These are phyloP conservation scores for Phytophthora parvispora DNA, from an alignment of 352 stramenopile species.

Conservation along the genomic window DNA sequence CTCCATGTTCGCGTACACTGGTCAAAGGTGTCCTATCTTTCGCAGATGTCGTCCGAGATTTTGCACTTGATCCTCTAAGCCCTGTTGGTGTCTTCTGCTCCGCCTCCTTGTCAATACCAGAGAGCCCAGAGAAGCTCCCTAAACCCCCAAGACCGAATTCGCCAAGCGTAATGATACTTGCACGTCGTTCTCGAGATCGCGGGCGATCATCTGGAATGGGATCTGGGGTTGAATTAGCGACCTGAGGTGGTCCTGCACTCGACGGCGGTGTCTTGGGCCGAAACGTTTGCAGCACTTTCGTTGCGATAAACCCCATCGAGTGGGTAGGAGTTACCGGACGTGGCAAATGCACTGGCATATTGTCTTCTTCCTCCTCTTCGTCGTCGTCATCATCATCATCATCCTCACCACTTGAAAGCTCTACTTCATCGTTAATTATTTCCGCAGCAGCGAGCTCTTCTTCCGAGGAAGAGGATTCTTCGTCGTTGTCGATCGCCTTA, in stretches of 20 bases:
- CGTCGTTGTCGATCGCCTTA: conserved; percentile 52
- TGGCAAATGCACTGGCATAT: conserved; percentile 12
- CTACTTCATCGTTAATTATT: conserved; percentile 35
- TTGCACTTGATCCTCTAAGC: conserved; percentile 25
- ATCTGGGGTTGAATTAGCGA: neutral
- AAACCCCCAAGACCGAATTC: conserved; percentile 28
- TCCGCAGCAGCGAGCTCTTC: neutral
- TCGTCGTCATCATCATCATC: conserved; percentile 32
- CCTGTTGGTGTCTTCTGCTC: conserved; percentile 7
- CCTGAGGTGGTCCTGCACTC: neutral
- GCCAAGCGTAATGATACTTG: conserved; percentile 41
- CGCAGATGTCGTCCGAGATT: conserved; percentile 24
- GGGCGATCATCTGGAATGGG: conserved; percentile 3
- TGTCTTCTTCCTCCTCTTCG: conserved; percentile 34
- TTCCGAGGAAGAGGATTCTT: conserved; percentile 45
- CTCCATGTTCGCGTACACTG: conserved; percentile 10
- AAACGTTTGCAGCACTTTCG: conserved; percentile 26
- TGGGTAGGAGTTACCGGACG: neutral
- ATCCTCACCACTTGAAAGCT: conserved; percentile 16
- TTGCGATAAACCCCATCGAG: conserved; percentile 24
- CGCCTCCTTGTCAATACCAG: conserved; percentile 1
- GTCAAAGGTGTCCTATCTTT: conserved; percentile 9
- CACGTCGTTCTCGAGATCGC: conserved; percentile 19
- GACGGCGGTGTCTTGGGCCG: conserved; percentile 20
- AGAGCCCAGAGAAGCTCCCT: conserved; percentile 2